Evolutionary conservation across 176 grass and related monocot genomes (phyloP).

Genomic region (Raddia distichophylla): DNA sequence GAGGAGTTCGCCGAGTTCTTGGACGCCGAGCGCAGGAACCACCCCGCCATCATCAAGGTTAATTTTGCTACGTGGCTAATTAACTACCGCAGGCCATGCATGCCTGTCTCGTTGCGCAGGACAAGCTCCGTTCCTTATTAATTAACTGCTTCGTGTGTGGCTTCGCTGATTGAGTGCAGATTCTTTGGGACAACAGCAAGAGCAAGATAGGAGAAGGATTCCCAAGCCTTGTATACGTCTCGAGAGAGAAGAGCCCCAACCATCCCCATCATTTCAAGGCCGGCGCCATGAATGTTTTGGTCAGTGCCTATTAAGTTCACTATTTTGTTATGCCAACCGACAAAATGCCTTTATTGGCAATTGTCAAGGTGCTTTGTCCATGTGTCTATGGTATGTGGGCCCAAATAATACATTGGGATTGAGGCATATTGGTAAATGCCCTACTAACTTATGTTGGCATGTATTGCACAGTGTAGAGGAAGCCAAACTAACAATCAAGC

Average conservation of each 20-base stretch:
- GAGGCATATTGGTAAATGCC: too few species aligned
- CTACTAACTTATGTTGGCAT: too few species aligned
- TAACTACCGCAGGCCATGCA: neutral
- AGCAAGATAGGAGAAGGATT: conserved; percentile 3
- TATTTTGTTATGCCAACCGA: too few species aligned
- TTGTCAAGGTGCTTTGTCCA: too few species aligned
- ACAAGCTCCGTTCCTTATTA: neutral
- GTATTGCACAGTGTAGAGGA: too few species aligned
- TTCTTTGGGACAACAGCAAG: conserved; percentile 49
- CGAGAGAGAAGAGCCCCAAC: conserved; percentile 48
- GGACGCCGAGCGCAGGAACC: conserved; percentile 36
- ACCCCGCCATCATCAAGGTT: conserved; percentile 55
- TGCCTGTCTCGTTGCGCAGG: neutral
- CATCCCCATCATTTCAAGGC: conserved; percentile 57
- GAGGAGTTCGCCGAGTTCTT: conserved; percentile 50
- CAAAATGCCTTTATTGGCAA: too few species aligned
- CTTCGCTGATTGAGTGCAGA: conserved; percentile 24
- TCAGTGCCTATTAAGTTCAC: neutral
- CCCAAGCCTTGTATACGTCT: conserved; percentile 55
- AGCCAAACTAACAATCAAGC: too few species aligned
- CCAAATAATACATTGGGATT: too few species aligned
- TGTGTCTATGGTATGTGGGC: too few species aligned
- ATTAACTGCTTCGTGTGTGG: too few species aligned
- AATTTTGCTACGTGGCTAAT: neutral
- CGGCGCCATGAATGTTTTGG: conserved; percentile 62